phyloP scores from a whole-genome alignment of 495 filamentous ascomycete species.

The Tetracladium marchalianum region DNA sequence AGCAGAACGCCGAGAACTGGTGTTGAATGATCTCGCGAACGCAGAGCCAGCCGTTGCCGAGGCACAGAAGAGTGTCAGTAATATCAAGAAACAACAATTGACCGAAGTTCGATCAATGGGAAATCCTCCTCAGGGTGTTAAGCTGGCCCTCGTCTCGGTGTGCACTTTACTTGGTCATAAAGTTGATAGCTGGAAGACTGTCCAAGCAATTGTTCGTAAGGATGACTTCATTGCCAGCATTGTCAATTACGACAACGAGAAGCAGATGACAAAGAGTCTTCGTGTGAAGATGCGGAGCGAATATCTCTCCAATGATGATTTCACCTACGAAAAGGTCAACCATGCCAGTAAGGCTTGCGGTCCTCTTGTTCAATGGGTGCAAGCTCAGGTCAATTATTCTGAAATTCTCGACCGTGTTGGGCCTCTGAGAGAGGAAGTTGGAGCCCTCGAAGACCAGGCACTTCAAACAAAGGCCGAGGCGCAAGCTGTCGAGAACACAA shows the following conservation, averaged over 20 bases:
- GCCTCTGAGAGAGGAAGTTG: slow-evolving; percentile 84
- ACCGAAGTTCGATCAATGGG: slow-evolving; percentile 97
- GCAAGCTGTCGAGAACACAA: slow-evolving; percentile 80
- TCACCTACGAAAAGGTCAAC: slow-evolving; percentile 91
- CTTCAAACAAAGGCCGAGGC: slow-evolving; percentile 91
- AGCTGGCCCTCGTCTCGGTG: slow-evolving; percentile 87
- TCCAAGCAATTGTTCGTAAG: slow-evolving; percentile 74
- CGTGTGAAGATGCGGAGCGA: slow-evolving; percentile 86
- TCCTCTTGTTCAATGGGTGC: slow-evolving; percentile 93
- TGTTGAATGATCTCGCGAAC: slow-evolving; percentile 76
- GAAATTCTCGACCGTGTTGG: slow-evolving; percentile 94
- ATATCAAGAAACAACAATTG: slow-evolving; percentile 93
- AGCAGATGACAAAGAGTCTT: slow-evolving; percentile 77
- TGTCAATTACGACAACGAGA: slow-evolving; percentile 93
- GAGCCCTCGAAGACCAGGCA: slow-evolving; percentile 75
- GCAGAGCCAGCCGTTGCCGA: slow-evolving; percentile 91
- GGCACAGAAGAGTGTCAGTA: slow-evolving; percentile 90
- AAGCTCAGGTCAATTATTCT: slow-evolving; percentile 94
- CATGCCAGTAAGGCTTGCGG: slow-evolving; percentile 94
- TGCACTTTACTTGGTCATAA: slow-evolving; percentile 91
- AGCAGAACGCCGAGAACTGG: slow-evolving; percentile 69
- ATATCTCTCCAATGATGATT: slow-evolving; percentile 84
- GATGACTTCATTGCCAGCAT: slow-evolving; percentile 99
- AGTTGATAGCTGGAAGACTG: slow-evolving; percentile 79
- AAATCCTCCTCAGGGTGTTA: slow-evolving; percentile 80